Conservation (phyloP, 352 stramenopile genomes). For the Blastocystis sp. region DNA sequence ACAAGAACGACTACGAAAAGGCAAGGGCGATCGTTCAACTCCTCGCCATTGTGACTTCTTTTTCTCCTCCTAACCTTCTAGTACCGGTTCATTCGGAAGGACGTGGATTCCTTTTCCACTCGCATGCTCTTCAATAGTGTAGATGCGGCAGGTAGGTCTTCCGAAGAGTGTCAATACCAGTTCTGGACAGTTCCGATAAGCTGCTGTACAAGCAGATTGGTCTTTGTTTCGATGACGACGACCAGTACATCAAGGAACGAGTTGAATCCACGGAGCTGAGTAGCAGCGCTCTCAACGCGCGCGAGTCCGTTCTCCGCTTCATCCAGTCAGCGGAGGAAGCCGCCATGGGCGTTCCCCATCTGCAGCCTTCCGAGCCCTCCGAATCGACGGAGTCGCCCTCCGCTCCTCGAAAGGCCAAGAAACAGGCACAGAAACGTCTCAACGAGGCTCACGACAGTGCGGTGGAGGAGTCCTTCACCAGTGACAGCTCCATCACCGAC, state of each 20-base stretch:
- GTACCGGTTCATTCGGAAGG: background rate
- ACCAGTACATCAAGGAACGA: background rate
- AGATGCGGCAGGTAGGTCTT: background rate
- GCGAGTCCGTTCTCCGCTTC: background rate
- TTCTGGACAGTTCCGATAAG: background rate
- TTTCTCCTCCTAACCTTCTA: background rate
- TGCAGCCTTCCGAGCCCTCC: background rate
- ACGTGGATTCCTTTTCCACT: background rate
- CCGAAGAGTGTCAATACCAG: background rate
- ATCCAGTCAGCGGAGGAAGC: background rate
- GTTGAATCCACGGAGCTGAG: background rate
- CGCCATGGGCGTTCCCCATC: background rate
- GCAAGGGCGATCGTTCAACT: background rate
- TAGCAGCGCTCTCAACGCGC: background rate
- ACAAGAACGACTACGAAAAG: background rate
- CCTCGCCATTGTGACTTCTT: background rate
- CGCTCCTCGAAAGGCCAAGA: background rate
- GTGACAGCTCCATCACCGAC: no score
- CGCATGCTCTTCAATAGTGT: background rate
- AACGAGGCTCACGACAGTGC: slow-evolving; percentile 36
- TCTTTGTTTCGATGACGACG: background rate
- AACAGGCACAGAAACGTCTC: background rate
- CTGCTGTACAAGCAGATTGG: background rate
- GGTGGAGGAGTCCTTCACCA: background rate
- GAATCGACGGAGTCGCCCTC: background rate